A percentile compares a stretch with the other conserved stretches of the same genome.
Evolutionary conservation across 1,284 basidiomycete species (phyloP).

Genomic region (Pascua sp.): DNA sequence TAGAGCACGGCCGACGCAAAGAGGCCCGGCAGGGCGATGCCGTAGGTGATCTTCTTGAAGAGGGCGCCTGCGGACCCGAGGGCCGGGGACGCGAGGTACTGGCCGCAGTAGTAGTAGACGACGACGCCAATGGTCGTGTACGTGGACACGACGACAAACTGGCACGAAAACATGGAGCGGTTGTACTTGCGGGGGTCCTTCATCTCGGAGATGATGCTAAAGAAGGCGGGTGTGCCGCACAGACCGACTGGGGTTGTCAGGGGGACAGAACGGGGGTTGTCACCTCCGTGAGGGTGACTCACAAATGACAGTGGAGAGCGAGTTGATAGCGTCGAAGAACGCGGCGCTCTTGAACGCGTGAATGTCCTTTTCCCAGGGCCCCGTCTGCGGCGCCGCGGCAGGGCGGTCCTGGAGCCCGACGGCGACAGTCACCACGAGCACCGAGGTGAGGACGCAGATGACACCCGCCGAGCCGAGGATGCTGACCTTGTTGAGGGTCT

Average conservation of each 20-base stretch:
- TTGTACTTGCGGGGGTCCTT: constrained; percentile 29
- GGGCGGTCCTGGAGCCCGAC: constrained; percentile 41
- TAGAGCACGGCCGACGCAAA: constrained; percentile 24
- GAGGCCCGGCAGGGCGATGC: constrained; percentile 22
- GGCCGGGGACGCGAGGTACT: constrained; percentile 47
- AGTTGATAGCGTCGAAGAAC: constrained; percentile 28
- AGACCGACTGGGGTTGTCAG: constrained; percentile 9
- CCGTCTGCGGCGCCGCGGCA: constrained; percentile 32
- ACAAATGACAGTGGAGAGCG: constrained; percentile 19
- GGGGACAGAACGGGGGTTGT: neutral
- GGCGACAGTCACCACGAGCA: constrained; percentile 33
- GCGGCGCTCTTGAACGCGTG: constrained; percentile 15
- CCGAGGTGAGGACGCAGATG: constrained; percentile 32
- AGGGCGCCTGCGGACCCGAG: constrained; percentile 47
- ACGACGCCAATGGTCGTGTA: constrained; percentile 22
- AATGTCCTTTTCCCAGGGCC: constrained; percentile 34
- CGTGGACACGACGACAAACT: constrained; percentile 19
- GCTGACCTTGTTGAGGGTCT: constrained; percentile 35
- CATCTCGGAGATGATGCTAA: constrained; percentile 43
- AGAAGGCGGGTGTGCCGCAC: constrained; percentile 29
- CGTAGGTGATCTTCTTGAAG: constrained; percentile 37
- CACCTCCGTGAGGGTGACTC: constrained; percentile 7
- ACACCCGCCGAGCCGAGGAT: constrained; percentile 37
- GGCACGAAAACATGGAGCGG: constrained; percentile 27
- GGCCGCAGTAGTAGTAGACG: constrained; percentile 36